Percentiles rank a stretch among this genome's conserved stretches.
Evolutionary conservation across 2,329 filamentous ascomycete species (phyloP).

Genomic region (Chalaropsis ovoidea): DNA sequence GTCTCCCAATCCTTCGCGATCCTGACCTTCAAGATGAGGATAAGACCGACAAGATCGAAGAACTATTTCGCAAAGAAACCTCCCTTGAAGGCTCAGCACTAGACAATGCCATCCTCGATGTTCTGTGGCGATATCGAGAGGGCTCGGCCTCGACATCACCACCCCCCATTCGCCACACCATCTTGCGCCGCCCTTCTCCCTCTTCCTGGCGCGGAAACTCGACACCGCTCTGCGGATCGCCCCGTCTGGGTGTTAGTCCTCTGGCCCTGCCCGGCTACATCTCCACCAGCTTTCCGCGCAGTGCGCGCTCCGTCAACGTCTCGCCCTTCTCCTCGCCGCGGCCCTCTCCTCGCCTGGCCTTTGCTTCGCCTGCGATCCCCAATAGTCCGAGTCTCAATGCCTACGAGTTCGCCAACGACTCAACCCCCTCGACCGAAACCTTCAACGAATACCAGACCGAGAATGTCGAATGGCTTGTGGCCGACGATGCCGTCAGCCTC

Average conservation of each 20-base stretch:
- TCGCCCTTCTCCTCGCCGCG: constrained; percentile 92
- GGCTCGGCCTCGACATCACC: constrained; percentile 61
- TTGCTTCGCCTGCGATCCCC: constrained; percentile 81
- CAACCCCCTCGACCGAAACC: constrained; percentile 68
- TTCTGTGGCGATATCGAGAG: constrained; percentile 75
- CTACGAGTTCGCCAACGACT: constrained; percentile 83
- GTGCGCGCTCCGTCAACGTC: constrained; percentile 64
- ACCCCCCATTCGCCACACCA: constrained; percentile 75
- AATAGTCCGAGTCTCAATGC: constrained; percentile 90
- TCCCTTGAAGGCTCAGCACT: constrained; percentile 63
- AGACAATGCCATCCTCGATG: constrained; percentile 83
- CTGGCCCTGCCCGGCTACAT: constrained; percentile 75
- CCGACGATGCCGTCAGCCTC: constrained; percentile 71
- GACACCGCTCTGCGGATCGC: constrained; percentile 74
- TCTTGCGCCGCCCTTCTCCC: constrained; percentile 81
- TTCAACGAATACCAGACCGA: constrained; percentile 88
- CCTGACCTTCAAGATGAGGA: constrained; percentile 80
- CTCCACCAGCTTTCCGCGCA: constrained; percentile 64
- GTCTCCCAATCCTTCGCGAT: constrained; percentile 79
- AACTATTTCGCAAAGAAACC: constrained; percentile 70
- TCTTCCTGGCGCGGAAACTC: constrained; percentile 81
- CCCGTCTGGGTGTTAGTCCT: constrained; percentile 70
- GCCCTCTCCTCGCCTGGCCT: constrained; percentile 80
- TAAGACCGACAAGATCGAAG: constrained; percentile 84
- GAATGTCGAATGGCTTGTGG: constrained; percentile 94